Evolutionary conservation across 257 asterid species (phyloP), one percentile per base, ranked within the genome.

Genomic region (Ilex aquifolium): DNA sequence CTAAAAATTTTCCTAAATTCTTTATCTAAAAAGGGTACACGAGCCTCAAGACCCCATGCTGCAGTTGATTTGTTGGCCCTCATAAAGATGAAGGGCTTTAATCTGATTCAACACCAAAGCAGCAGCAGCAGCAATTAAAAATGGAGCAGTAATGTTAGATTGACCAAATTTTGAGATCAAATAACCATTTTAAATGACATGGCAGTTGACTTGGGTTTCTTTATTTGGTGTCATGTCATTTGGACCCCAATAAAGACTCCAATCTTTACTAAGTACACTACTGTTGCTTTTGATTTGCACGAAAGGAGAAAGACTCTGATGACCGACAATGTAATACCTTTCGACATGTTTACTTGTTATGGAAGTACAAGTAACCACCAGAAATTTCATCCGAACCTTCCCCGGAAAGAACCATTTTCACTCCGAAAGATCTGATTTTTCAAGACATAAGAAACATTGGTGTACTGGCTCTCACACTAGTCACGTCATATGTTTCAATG

Each of bases 1-100:
- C 27, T 21, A 1, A 21, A 21, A 21, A 0, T 21, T 21, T 87
- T 67, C 74, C 90, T 80, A 64, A 93, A 90, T 76, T 90, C 99
- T 78, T 90, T 90, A 74, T 93, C 99, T 66, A 93, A 79, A 85
- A 93, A 93, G 54, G 97, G 99, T 64, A 93, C 99, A 72, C 97
- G 95, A 64, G 97, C 99, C 79, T 93, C 97, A 75, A 93, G 79
- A 66, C 97, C 99, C 96, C 99, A 88, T 32, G 99, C 96, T 2
- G 95, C 90, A 81, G 97, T 93, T 65, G 98, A 62, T 85, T 91
- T 91, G 61, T 86, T 91, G 76, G 97, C 98, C 80, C 98, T 80
- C 98, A 60, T 93, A 93, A 36, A 93, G 95, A 86, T 93, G 97
- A 70, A 93, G 97, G 53, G 97, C 90, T 81, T 93, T 91, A 76